Evolutionary conservation across 108 stramenopile species (phyloP).

Genomic region (Aurantiochytrium sp.): DNA sequence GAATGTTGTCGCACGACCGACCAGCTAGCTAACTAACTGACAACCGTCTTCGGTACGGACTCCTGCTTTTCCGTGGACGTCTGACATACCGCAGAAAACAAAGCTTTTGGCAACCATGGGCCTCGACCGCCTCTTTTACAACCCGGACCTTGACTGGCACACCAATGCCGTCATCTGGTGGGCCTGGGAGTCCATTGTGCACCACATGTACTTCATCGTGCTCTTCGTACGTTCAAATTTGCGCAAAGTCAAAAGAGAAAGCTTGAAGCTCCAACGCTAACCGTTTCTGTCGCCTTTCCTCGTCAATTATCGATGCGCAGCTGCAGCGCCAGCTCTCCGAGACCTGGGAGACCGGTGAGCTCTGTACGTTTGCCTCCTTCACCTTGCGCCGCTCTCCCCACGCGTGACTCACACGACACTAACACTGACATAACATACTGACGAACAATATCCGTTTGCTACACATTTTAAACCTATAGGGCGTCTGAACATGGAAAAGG

Average conservation of each 20-base stretch:
- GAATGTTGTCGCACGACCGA: too few species aligned
- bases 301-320: neutral
- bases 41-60: too few species aligned
- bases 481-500: conserved; percentile 13
- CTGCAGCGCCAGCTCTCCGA: conserved; percentile 1
- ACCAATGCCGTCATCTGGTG: neutral
- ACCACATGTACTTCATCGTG: conserved; percentile 15
- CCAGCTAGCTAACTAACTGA: too few species aligned
- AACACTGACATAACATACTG: too few species aligned
- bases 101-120: neutral
- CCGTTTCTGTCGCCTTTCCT: neutral
- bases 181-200: neutral
- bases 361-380: neutral
- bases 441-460: too few species aligned
- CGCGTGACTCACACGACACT: neutral
- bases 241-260: too few species aligned
- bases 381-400: neutral
- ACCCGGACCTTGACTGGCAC: neutral
- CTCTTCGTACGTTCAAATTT: neutral
- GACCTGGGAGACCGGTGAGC: conserved; percentile 10
- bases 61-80: too few species aligned
- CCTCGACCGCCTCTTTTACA: neutral
- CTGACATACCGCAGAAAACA: too few species aligned
- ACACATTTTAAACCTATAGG: neutral
- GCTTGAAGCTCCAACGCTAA: neutral